phyloP scores from a whole-genome alignment of 805 yeast species.

The Millerago galiae region DNA sequence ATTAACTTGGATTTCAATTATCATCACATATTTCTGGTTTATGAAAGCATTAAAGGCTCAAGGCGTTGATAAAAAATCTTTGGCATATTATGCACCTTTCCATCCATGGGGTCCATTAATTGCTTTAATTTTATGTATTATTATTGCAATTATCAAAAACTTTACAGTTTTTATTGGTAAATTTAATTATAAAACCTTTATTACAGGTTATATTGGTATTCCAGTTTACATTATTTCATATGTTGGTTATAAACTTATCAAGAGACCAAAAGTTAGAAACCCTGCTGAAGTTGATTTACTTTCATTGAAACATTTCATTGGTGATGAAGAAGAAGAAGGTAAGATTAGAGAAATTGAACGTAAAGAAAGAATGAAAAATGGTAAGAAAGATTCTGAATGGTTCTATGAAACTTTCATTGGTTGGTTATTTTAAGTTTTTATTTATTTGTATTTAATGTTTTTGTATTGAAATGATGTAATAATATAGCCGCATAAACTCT shows the following conservation, averaged over 20 bases:
- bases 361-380: conserved; percentile 18
- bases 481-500: too few species aligned
- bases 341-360: conserved; percentile 21
- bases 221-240: conserved; percentile 65
- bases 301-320: conserved; percentile 40
- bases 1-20: conserved; percentile 67
- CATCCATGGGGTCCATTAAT: conserved; percentile 65
- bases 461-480: background rate
- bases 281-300: conserved; percentile 55
- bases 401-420: conserved; percentile 39
- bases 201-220: conserved; percentile 74
- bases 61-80: conserved; percentile 47
- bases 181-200: conserved; percentile 61
- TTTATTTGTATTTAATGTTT: background rate
- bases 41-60: conserved; percentile 61
- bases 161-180: conserved; percentile 64
- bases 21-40: conserved; percentile 62
- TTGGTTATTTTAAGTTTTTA: conserved; percentile 11
- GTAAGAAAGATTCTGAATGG: conserved; percentile 32
- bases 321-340: conserved; percentile 21
- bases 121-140: conserved; percentile 45
- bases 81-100: conserved; percentile 61
- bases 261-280: conserved; percentile 39
- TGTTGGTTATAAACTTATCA: conserved; percentile 58
- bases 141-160: conserved; percentile 60